Conservation (phyloP, 1,139 yeast species). For the Zygosaccharomyces sapae region DNA sequence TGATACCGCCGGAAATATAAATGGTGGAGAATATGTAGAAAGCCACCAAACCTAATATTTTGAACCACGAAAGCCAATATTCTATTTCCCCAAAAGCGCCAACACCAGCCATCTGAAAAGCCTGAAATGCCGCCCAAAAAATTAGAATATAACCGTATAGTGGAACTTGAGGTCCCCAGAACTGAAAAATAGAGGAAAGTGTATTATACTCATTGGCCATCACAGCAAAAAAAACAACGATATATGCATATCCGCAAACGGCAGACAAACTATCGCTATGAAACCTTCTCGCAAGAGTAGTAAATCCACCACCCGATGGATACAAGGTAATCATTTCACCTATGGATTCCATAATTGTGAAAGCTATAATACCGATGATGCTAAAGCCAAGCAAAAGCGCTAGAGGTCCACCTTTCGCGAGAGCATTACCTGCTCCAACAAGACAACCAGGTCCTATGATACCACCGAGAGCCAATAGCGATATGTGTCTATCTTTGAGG, state of each 20-base stretch:
- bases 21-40: slow-evolving; percentile 58
- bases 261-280: slow-evolving; percentile 56
- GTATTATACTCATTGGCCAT: slow-evolving; percentile 51
- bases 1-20: slow-evolving; percentile 60
- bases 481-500: slow-evolving; percentile 48
- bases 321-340: slow-evolving; percentile 63
- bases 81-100: slow-evolving; percentile 68
- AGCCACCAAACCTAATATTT: slow-evolving; percentile 55
- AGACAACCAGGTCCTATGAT: slow-evolving; percentile 59
- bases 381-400: slow-evolving; percentile 51
- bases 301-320: slow-evolving; percentile 65
- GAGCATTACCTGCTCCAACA: slow-evolving; percentile 57
- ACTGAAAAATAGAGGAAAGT: slow-evolving; percentile 36
- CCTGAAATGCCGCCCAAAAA: slow-evolving; percentile 52
- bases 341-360: slow-evolving; percentile 59
- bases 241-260: slow-evolving; percentile 56
- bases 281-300: slow-evolving; percentile 58
- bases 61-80: slow-evolving; percentile 50
- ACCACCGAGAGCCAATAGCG: slow-evolving; percentile 62
- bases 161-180: slow-evolving; percentile 11
- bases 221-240: slow-evolving; percentile 56
- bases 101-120: slow-evolving; percentile 51
- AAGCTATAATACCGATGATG: slow-evolving; percentile 46
- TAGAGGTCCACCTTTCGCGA: slow-evolving; percentile 54
- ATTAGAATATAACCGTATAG: slow-evolving; percentile 36